Percentiles rank a stretch among this genome's conserved stretches.
Conservation (phyloP, 2,329 filamentous ascomycete genomes). For the Penicillium sp. region DNA sequence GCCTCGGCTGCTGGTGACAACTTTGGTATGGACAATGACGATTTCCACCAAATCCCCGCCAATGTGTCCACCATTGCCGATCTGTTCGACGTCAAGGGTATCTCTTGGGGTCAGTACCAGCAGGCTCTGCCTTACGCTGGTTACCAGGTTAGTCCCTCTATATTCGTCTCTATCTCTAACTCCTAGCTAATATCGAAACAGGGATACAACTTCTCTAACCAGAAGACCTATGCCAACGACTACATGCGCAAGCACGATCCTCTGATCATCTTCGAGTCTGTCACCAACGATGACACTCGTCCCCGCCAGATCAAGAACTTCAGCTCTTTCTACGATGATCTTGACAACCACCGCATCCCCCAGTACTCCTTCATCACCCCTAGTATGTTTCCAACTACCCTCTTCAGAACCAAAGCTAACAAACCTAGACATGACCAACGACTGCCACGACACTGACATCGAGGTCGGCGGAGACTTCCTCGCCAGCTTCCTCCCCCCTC, state of each 20-base stretch:
- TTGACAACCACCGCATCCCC: constrained; percentile 64
- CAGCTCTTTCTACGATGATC: constrained; percentile 66
- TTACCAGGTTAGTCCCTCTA: constrained; percentile 54
- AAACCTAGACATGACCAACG: constrained; percentile 54
- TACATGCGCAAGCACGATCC: constrained; percentile 83
- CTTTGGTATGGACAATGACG: constrained; percentile 38
- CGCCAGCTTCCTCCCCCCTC: constrained; percentile 66
- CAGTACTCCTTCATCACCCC: constrained; percentile 62
- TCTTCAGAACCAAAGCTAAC: not conserved
- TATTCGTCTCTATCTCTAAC: not conserved
- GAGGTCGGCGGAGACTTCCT: constrained; percentile 69
- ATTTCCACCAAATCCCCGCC: constrained; percentile 57
- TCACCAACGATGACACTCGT: constrained; percentile 60
- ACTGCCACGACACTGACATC: constrained; percentile 75
- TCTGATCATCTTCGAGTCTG: constrained; percentile 65
- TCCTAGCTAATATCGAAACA: not conserved
- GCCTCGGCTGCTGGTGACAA: constrained; percentile 68
- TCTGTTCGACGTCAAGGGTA: constrained; percentile 63
- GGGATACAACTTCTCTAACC: constrained; percentile 50
- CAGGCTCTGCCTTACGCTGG: constrained; percentile 76
- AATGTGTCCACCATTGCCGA: constrained; percentile 70
- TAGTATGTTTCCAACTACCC: constrained; percentile 14
- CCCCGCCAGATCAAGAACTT: constrained; percentile 73
- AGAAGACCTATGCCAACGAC: constrained; percentile 67
- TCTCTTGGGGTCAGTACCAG: constrained; percentile 72